Evolutionary conservation across 371 early-diverging fungal species (phyloP).

Genomic region (Apophysomyces elegans): DNA sequence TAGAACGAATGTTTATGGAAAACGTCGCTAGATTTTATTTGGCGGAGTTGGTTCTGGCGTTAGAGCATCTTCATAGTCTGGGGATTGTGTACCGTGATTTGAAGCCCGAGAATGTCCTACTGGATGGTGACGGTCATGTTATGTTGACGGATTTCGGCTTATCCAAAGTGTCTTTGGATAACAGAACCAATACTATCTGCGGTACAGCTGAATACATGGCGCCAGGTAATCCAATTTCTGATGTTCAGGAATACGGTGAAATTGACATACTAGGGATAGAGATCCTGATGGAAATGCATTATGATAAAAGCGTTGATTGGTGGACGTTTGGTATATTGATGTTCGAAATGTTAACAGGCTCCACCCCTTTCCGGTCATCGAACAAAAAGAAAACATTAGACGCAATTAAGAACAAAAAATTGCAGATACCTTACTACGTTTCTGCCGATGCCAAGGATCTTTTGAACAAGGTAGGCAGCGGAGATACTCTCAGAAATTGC

Average conservation of each 20-base stretch:
- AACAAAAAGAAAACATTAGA: conserved; percentile 82
- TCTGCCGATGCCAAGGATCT: conserved; percentile 70
- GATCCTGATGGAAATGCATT: conserved; percentile 77
- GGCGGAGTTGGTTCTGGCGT: conserved; percentile 83
- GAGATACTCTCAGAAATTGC: background rate
- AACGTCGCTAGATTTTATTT: conserved; percentile 83
- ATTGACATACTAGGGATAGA: conserved; percentile 44
- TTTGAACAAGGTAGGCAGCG: conserved; percentile 41
- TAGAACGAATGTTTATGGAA: conserved; percentile 85
- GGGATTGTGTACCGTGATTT: conserved; percentile 91
- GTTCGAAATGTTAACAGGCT: conserved; percentile 86
- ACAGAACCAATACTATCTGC: conserved; percentile 78
- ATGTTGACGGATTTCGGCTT: conserved; percentile 94
- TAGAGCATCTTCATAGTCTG: conserved; percentile 87
- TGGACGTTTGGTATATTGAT: conserved; percentile 94
- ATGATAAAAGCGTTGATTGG: conserved; percentile 89
- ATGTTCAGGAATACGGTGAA: background rate
- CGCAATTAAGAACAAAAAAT: conserved; percentile 76
- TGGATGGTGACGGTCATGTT: conserved; percentile 82
- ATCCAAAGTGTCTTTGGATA: conserved; percentile 78
- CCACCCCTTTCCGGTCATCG: conserved; percentile 47
- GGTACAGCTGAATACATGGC: conserved; percentile 93
- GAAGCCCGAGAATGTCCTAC: conserved; percentile 90
- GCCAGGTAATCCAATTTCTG: conserved; percentile 47
- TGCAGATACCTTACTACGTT: conserved; percentile 75